Conservation (phyloP, 495 filamentous ascomycete species). For the Ramalina intermedia region DNA sequence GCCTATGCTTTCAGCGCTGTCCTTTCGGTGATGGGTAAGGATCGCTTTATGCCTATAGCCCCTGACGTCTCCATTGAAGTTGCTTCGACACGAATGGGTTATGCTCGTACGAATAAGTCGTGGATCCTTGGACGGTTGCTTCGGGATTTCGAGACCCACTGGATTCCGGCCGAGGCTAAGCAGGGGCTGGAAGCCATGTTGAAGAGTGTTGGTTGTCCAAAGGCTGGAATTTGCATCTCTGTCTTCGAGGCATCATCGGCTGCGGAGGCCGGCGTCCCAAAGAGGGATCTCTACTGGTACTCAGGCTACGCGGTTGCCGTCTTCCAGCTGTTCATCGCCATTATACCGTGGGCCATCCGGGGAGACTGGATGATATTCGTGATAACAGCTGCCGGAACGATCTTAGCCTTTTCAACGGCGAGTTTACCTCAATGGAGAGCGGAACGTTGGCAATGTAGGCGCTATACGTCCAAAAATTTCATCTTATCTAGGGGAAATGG, state of each 20-base stretch:
- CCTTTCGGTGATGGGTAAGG: conserved; percentile 29
- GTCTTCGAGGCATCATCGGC: conserved; percentile 8
- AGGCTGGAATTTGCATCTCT: conserved; percentile 8
- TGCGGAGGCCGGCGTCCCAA: conserved; percentile 1
- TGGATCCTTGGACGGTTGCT: conserved; percentile 39
- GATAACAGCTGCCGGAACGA: conserved; percentile 26
- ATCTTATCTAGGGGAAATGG: conserved; percentile 33
- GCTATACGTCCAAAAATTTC: conserved; percentile 17
- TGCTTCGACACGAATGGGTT: conserved; percentile 30
- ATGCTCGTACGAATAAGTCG: conserved; percentile 25
- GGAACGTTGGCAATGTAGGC: conserved; percentile 35
- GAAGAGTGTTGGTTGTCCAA: neutral
- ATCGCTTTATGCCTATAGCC: conserved; percentile 27
- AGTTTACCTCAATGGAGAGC: conserved; percentile 30
- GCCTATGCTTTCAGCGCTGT: conserved; percentile 27
- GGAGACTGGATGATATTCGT: conserved; percentile 33
- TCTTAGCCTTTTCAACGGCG: conserved; percentile 23
- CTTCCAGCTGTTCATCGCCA: conserved; percentile 32
- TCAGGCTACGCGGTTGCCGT: conserved; percentile 21
- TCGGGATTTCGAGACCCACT: conserved; percentile 26
- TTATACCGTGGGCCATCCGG: conserved; percentile 27
- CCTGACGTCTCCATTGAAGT: conserved; percentile 20
- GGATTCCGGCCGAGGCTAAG: neutral
- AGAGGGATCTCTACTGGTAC: conserved; percentile 20
- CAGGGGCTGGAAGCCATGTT: neutral